These are phyloP conservation scores for Ogataea naganishii DNA, from an alignment of 805 yeast species.

Conservation along the genomic window DNA sequence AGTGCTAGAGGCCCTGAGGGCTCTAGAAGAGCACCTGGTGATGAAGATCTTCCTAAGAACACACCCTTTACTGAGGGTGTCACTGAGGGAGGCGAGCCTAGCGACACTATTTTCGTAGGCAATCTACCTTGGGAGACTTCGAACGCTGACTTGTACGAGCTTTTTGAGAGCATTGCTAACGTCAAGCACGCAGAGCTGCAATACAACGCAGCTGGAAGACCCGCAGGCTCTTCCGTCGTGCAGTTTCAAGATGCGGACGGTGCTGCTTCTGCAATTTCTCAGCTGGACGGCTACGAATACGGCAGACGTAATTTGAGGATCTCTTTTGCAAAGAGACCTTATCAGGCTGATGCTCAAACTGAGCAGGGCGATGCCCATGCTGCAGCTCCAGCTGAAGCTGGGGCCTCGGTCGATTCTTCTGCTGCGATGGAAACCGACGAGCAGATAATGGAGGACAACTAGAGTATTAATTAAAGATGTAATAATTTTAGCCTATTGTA, in stretches of 20 bases:
- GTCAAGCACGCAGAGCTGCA: conserved; percentile 73
- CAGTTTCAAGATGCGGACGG: conserved; percentile 55
- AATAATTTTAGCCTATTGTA: no score
- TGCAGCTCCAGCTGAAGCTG: conserved; percentile 1
- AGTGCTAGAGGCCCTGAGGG: conserved; percentile 10
- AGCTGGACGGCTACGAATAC: conserved; percentile 71
- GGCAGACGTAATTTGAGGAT: conserved; percentile 72
- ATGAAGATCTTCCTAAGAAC: conserved; percentile 23
- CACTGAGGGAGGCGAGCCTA: conserved; percentile 50
- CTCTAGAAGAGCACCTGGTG: conserved; percentile 6
- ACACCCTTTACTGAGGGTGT: conserved; percentile 62
- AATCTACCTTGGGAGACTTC: conserved; percentile 91
- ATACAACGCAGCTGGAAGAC: conserved; percentile 48
- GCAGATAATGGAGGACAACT: neutral
- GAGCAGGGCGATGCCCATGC: conserved; percentile 2
- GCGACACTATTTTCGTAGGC: conserved; percentile 53
- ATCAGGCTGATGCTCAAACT: neutral
- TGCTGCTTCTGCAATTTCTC: conserved; percentile 68
- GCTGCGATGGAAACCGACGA: conserved; percentile 7
- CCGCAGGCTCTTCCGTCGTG: conserved; percentile 83
- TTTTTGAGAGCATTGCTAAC: conserved; percentile 77
- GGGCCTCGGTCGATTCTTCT: neutral
- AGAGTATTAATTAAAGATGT: no score
- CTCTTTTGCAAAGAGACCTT: conserved; percentile 47
- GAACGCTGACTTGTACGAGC: conserved; percentile 71